Conservation (phyloP, 768 basidiomycete species). For the Lyophyllum semitale region DNA sequence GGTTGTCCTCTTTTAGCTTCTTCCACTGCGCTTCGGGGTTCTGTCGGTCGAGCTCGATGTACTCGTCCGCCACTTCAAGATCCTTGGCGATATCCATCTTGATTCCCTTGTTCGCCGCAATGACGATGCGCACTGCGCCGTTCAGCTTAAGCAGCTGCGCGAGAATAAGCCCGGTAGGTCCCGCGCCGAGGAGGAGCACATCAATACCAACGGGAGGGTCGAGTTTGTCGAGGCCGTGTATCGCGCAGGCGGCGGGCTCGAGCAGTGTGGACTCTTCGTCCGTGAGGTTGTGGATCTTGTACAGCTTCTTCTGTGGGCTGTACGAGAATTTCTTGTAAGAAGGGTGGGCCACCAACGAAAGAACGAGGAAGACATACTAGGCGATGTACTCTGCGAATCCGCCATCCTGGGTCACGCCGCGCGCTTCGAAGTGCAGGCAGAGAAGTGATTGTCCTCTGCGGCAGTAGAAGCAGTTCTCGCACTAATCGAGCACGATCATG, state of each 20-base stretch:
- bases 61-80: constrained; percentile 80
- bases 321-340: neutral
- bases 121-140: constrained; percentile 77
- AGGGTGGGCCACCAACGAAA: neutral
- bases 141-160: constrained; percentile 87
- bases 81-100: constrained; percentile 87
- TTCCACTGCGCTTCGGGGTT: constrained; percentile 80
- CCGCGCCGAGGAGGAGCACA: constrained; percentile 85
- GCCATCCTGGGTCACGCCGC: constrained; percentile 80
- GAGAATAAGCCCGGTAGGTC: constrained; percentile 87
- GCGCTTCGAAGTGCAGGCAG: constrained; percentile 83
- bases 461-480: constrained; percentile 86
- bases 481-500: constrained; percentile 42
- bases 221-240: constrained; percentile 91
- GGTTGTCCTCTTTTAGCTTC: constrained; percentile 76
- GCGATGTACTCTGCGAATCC: constrained; percentile 90
- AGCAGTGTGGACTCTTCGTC: constrained; percentile 88
- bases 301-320: constrained; percentile 66
- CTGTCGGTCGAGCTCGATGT: constrained; percentile 80
- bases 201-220: constrained; percentile 81
- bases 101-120: constrained; percentile 88
- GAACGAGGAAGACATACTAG: constrained; percentile 52
- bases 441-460: constrained; percentile 78
- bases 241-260: constrained; percentile 89
- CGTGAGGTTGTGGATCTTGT: constrained; percentile 84